Base-by-base conservation (phyloP, 2,329 filamentous ascomycete genomes). In the Colletotrichum scovillei region DNA sequence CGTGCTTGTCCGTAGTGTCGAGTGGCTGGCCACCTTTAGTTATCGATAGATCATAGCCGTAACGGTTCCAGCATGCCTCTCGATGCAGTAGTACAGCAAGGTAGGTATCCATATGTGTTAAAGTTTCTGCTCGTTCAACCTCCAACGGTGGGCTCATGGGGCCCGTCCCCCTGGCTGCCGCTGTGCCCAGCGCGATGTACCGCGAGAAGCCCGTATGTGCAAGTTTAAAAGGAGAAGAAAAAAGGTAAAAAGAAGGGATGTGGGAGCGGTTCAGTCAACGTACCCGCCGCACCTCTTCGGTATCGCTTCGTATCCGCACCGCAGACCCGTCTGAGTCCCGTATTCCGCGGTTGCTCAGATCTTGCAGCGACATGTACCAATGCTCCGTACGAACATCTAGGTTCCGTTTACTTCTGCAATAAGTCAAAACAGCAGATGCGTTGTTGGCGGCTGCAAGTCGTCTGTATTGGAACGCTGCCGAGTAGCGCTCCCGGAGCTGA, bases 241-340 rank as follows among this genome's bases (percentile, higher is more conserved):
- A 59, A 57, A 57, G 64, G 64, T 19, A 69, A 26, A 67, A 62
- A 22, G 57, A 63, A 65, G 60, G 67, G 56, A 70, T 57, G 32
- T 57, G 67, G 60, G 67, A 73, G 46, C 32, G 49, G 32, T 62
- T 57, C 35, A 65, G 70, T 35, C 70, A 65, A 70, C 60, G 60
- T 64, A 65, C 55, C 70, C 67, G 53, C 42, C 8, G 42, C 1
- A 49, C 42, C 60, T 59, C 22, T 69, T 46, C 66, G 58, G 53
- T 49, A 49, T 60, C 60, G 67, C 63, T 57, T 73, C 62, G 62
- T 63, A 63, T 38, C 26, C n/a, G 19, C 46, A 42, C 70, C 58
- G 55, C 22, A 55, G 49, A 26, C 49, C 26, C 30, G 38, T 56
- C 52, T 59, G 53, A 16, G 35, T 63, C 56, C 63, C 56, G 42